Evolutionary conservation across 1,139 yeast genomes (phyloP), one percentile per base, ranked within the genome.

Genomic region (Scheffersomyces insectosa): DNA sequence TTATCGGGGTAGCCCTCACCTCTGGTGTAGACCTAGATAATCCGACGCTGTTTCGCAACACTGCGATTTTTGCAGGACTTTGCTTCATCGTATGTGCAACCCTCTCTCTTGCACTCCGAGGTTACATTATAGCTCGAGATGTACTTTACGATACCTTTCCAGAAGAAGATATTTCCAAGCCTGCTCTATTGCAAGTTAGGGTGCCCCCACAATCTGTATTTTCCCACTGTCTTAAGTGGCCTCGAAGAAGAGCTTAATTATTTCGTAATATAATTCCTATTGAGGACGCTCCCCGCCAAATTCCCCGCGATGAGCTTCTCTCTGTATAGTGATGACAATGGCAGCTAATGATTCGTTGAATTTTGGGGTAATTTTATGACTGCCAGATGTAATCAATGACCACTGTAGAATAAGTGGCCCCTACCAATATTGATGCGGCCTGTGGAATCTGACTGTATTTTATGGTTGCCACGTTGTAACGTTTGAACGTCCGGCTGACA

Each of bases 51-150:
- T 37, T 41, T 23, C 37, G 27, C 14, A 12, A 43, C 23, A 23
- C 42, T n/a, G 39, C 43, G 6, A 40, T 43, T 10, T 45, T 45
- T 35, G 46, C 48, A 3, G 48, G 48, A 3, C 37, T 34, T 9
- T 30, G 43, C 2, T 45, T 41, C 29, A 31, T 41, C 13, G 45
- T 36, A 11, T 37, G 40, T 33, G 39, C 45, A 10, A 20, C 28
- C 14, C 20, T 28, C 9, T 25, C 36, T 8, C 12, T 43, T 12
- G 13, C 43, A n/a, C 31, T 45, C 20, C 27, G 48, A 9, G 46
- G 45, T 15, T 45, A 41, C 33, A 29, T 45, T n/a, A 25, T 38
- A 15, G 41, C 46, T 9, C 16, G 47, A 16, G 44, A 41, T 16
- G 34, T 27, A 11, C 15, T 33, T 6, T 23, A 37, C 3, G 30